Evolutionary conservation across 192 early-diverging fungal genomes (phyloP).

Genomic region (Martensiomyces pterosporus): DNA sequence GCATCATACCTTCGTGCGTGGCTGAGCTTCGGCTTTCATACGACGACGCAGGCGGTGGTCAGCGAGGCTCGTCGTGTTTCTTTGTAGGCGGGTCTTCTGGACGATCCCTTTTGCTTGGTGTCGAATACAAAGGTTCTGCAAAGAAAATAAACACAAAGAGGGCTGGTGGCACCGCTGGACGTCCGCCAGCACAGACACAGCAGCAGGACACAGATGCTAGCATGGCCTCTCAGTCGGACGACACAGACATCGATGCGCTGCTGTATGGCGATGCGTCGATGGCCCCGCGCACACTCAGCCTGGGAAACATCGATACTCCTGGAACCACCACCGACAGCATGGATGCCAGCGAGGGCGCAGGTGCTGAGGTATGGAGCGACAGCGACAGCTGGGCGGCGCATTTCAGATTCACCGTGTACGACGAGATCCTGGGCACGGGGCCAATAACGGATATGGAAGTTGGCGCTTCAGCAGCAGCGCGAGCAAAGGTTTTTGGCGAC

Average conservation of each 20-base stretch:
- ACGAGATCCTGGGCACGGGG: slow-evolving; percentile 73
- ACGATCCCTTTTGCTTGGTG: slow-evolving; percentile 34
- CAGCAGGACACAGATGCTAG: neutral
- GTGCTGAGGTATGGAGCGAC: too few species aligned
- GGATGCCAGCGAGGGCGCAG: slow-evolving; percentile 14
- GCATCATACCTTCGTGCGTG: slow-evolving; percentile 30
- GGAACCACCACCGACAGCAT: slow-evolving; percentile 26
- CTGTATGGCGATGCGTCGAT: slow-evolving; percentile 25
- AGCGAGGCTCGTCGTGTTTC: slow-evolving; percentile 15
- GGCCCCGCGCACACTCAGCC: neutral
- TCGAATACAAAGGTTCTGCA: slow-evolving; percentile 9
- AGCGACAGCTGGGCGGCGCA: slow-evolving; percentile 29
- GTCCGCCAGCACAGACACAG: neutral
- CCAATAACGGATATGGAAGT: slow-evolving; percentile 72
- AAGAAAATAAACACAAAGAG: too few species aligned
- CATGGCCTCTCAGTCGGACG: neutral
- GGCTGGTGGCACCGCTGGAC: neutral
- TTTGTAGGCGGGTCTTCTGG: slow-evolving; percentile 40
- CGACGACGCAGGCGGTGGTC: slow-evolving; percentile 14
- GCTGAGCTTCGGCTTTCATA: slow-evolving; percentile 11
- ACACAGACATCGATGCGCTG: slow-evolving; percentile 25
- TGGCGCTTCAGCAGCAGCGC: slow-evolving; percentile 52
- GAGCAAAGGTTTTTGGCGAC: neutral
- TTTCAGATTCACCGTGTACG: slow-evolving; percentile 67
- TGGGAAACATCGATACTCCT: neutral